Evolutionary conservation across 305 asterid genomes (phyloP).

Genomic region (Vinca major): DNA sequence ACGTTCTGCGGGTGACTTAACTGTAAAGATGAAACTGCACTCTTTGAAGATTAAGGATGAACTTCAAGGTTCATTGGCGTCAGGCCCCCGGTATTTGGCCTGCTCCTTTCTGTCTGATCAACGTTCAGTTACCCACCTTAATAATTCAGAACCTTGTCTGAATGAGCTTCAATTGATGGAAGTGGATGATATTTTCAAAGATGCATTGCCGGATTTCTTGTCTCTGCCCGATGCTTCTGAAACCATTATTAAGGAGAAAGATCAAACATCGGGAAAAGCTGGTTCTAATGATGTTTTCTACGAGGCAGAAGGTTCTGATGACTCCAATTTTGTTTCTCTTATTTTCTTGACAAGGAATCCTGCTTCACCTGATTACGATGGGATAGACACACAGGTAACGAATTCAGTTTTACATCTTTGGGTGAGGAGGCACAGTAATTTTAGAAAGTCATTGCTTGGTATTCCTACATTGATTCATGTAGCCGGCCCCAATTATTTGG

Average conservation of each 20-base stretch:
- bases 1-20: constrained; percentile 60
- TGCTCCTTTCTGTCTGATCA: constrained; percentile 61
- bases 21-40: constrained; percentile 80
- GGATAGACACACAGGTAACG: constrained; percentile 88
- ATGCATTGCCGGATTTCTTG: constrained; percentile 79
- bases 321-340: constrained; percentile 88
- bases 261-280: constrained; percentile 31
- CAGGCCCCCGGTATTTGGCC: constrained; percentile 65
- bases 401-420: constrained; percentile 13
- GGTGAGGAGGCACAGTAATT: constrained; percentile 11
- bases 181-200: constrained; percentile 80
- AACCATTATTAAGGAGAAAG: constrained; percentile 46
- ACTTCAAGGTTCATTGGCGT: constrained; percentile 64
- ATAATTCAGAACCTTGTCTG: constrained; percentile 35
- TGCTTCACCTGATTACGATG: constrained; percentile 76
- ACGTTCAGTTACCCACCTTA: constrained; percentile 33
- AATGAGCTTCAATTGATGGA: constrained; percentile 42
- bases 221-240: constrained; percentile 58
- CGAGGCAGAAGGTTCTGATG: constrained; percentile 78
- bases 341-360: constrained; percentile 57
- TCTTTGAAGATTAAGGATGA: constrained; percentile 85
- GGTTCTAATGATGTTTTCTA: constrained; percentile 57
- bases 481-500: too few relatives aligned
- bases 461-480: too few relatives aligned
- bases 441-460: constrained; percentile 12